Conservation (phyloP, 2,329 filamentous ascomycete species). For the Colletotrichum neosansevieriae region DNA sequence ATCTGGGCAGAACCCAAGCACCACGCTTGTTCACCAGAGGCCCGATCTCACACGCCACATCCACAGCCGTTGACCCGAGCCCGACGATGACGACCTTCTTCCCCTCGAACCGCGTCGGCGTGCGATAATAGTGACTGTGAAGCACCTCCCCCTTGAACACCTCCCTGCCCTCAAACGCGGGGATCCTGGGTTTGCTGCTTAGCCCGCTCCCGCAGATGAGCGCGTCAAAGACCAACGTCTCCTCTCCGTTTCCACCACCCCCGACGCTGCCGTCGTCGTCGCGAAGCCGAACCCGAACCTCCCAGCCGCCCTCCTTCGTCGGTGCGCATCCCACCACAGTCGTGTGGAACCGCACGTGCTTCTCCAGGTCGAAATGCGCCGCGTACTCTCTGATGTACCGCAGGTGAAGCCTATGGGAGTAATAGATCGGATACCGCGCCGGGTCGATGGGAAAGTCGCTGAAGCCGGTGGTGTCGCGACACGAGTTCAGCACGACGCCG, state of each 20-base stretch:
- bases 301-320: slow-evolving; percentile 46
- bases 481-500: slow-evolving; percentile 52
- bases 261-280: slow-evolving; percentile 27
- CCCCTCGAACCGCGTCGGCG: slow-evolving; percentile 49
- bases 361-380: slow-evolving; percentile 49
- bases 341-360: slow-evolving; percentile 50
- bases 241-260: slow-evolving; percentile 14
- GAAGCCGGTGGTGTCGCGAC: slow-evolving; percentile 52
- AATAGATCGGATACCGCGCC: slow-evolving; percentile 51
- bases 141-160: slow-evolving; percentile 50
- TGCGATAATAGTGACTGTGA: slow-evolving; percentile 54
- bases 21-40: slow-evolving; percentile 51
- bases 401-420: slow-evolving; percentile 50
- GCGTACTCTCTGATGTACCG: slow-evolving; percentile 53
- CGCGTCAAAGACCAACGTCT: slow-evolving; percentile 48
- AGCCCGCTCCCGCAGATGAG: slow-evolving; percentile 52
- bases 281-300: slow-evolving; percentile 45
- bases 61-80: slow-evolving; percentile 53
- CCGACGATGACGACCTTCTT: slow-evolving; percentile 53
- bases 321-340: slow-evolving; percentile 48
- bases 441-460: slow-evolving; percentile 56
- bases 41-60: slow-evolving; percentile 53
- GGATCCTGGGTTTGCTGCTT: slow-evolving; percentile 47
- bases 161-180: slow-evolving; percentile 48
- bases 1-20: slow-evolving; percentile 54